These are phyloP conservation scores for Rheum nobile DNA, from an alignment of 148 eudicot genomes.

Conservation along the genomic window DNA sequence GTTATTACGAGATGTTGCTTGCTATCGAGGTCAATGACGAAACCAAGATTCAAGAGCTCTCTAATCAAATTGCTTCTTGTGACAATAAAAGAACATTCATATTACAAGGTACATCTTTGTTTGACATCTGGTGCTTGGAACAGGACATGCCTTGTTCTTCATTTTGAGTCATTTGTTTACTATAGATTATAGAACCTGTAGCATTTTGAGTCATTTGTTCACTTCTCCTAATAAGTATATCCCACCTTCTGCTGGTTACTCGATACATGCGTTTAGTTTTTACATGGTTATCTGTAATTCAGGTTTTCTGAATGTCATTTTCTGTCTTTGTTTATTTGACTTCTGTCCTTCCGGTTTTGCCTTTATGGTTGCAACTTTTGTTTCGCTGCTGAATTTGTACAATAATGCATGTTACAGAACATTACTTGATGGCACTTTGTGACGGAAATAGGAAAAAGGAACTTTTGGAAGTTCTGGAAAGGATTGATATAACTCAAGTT, in stretches of 20 bases:
- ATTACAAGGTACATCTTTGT: slow-evolving; percentile 40
- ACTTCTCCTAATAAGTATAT: not conserved
- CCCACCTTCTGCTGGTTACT: not conserved
- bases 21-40: slow-evolving; percentile 54
- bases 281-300: not conserved
- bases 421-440: slow-evolving; percentile 69
- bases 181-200: not conserved
- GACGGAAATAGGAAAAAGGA: slow-evolving; percentile 66
- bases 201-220: not conserved
- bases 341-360: not conserved
- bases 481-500: slow-evolving; percentile 54
- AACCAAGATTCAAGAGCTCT: slow-evolving; percentile 57
- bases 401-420: slow-evolving; percentile 42
- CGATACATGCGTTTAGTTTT: not conserved
- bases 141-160: not conserved
- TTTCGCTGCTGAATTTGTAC: not conserved
- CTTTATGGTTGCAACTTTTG: not conserved
- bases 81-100: slow-evolving; percentile 26
- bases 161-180: not conserved
- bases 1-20: slow-evolving; percentile 88
- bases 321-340: not conserved
- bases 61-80: slow-evolving; percentile 21
- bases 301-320: not conserved
- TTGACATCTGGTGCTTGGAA: not conserved
- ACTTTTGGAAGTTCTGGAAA: slow-evolving; percentile 42